A percentile compares a stretch with the other conserved stretches of the same genome.
phyloP scores from a whole-genome alignment of 2,329 filamentous ascomycete species.

The Clonostachys solani region DNA sequence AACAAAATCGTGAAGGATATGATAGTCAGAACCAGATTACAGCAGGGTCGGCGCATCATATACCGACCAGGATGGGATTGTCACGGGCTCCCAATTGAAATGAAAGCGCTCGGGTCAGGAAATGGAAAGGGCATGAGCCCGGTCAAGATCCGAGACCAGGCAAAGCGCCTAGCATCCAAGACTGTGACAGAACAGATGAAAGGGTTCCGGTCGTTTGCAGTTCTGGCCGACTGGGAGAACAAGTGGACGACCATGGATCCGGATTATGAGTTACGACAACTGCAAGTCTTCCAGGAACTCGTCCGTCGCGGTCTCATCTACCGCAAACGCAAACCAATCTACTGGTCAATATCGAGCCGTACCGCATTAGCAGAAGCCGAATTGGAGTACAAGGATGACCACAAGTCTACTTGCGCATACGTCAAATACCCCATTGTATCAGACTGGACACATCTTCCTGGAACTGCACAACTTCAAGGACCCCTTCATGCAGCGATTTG shows the following conservation, averaged over 20 bases:
- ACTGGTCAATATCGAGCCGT: conserved; percentile 77
- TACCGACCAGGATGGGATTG: conserved; percentile 98
- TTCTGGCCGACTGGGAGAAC: conserved; percentile 78
- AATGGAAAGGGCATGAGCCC: conserved; percentile 37
- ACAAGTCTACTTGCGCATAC: conserved; percentile 70
- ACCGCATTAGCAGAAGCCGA: conserved; percentile 83
- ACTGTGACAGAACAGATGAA: conserved; percentile 71
- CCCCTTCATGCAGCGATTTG: conserved; percentile 81
- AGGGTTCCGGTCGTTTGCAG: conserved; percentile 66
- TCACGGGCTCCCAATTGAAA: conserved; percentile 92
- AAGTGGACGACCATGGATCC: conserved; percentile 78
- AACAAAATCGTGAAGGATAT: conserved; percentile 98
- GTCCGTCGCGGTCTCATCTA: conserved; percentile 71
- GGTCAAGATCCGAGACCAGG: conserved; percentile 58
- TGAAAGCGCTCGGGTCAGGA: conserved; percentile 75
- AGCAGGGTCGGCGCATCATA: conserved; percentile 63
- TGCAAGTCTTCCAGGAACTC: conserved; percentile 73
- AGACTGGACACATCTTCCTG: conserved; percentile 20
- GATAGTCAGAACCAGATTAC: conserved; percentile 75
- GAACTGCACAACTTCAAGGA: conserved; percentile 32
- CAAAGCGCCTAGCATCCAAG: conserved; percentile 60
- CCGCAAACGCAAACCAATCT: conserved; percentile 75
- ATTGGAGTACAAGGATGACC: conserved; percentile 75
- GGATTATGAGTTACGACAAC: conserved; percentile 69
- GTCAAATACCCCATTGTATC: conserved; percentile 70